phyloP scores from a whole-genome alignment of 2,329 filamentous ascomycete species.

The Penicillium sp. region DNA sequence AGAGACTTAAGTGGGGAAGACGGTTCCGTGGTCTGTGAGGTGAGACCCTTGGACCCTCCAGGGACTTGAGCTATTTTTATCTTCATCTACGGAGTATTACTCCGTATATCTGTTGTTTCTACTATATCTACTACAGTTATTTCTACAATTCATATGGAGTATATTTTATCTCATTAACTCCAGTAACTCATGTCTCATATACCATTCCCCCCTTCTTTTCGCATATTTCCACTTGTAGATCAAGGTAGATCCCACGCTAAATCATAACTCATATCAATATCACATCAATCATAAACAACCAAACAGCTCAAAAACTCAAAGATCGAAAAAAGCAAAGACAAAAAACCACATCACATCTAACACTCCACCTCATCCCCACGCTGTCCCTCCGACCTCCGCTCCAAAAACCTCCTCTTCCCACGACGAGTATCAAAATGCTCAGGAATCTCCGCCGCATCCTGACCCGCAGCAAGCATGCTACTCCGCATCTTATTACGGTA shows the following conservation, averaged over 20 bases:
- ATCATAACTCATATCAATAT: background rate
- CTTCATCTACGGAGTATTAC: background rate
- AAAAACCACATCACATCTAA: constrained; percentile 8
- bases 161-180: no score
- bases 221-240: constrained; percentile 1
- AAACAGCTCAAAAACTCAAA: background rate
- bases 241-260: constrained; percentile 4
- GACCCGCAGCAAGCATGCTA: constrained; percentile 75
- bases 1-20: no score
- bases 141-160: no score
- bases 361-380: constrained; percentile 42
- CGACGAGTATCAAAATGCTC: constrained; percentile 87
- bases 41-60: background rate
- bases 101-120: no score
- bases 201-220: background rate
- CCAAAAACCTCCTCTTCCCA: constrained; percentile 76
- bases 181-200: background rate
- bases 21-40: background rate
- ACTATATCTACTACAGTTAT: no score
- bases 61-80: background rate
- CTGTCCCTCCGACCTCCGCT: constrained; percentile 38
- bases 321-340: background rate
- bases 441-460: constrained; percentile 71
- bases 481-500: constrained; percentile 90
- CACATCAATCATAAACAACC: constrained; percentile 1